Base-by-base conservation (phyloP, 2,329 filamentous ascomycete species). In the Neofusicoccum parvum region DNA sequence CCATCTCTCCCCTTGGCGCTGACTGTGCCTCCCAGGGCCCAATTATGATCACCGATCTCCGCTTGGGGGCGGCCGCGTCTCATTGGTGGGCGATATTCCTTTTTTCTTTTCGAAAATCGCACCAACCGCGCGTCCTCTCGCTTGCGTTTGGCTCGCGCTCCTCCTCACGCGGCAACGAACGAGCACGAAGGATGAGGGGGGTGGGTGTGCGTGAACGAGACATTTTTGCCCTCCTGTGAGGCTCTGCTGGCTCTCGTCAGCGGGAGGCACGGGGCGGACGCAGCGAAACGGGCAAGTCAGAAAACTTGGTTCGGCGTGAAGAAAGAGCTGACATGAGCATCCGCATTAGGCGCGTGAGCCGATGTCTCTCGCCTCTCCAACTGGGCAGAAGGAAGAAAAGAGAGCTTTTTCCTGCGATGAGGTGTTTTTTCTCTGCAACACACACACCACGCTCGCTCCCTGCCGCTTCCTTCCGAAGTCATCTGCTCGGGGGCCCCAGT, bases 231-330 rank as follows among this genome's bases (percentile, higher is more conserved):
- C 9, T 14, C 41, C 17, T 27, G n/a, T 60, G 56, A 60, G 56
- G 56, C 56, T 60, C 56, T 60, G 27, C 56, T 60, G 39, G 53
- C 56, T 60, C 56, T 60, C 56, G 56, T 60, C 41, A 60, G 56
- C 56, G 27, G 43, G 15, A 36, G 41, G 5, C 41, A 10, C 39
- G 41, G 41, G 20, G 32, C 41, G 23, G 14, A 17, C 15, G 27
- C 1, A 32, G 27, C 54, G 41, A 59, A 43, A 43, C 17, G 41
- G 27, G 39, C 9, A 15, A 36, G 41, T 12, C 39, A 48, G 45
- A 60, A 46, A 48, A 43, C 43, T 39, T 41, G 43, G 27, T 46
- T 11, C 14, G 27, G 27, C 27, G 43, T 48, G 43, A 36, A 23
- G 12, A 58, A 37, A 48, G 54, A 45, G 56, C 56, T 60, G 56